Conservation (phyloP, 202 grass and related monocot genomes). For the Bolboschoenoplectus hybrid region DNA sequence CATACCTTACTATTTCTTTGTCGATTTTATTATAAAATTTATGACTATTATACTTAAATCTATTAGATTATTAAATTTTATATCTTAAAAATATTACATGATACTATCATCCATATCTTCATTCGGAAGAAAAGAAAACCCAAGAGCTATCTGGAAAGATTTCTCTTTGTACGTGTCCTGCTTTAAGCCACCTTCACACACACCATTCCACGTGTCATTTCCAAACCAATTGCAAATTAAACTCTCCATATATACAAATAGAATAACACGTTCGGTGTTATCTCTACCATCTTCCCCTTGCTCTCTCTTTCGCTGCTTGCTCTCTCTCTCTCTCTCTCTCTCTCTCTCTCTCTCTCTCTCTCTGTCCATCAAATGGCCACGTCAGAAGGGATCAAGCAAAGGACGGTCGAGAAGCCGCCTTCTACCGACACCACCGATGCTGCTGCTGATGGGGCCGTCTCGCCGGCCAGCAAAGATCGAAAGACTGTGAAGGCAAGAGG, state of each 20-base stretch:
- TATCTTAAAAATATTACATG: too few species aligned
- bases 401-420: neutral
- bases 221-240: neutral
- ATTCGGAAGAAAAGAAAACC: neutral
- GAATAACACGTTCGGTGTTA: neutral
- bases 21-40: too few species aligned
- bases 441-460: neutral
- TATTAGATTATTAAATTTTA: too few species aligned
- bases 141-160: neutral
- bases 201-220: conserved; percentile 1
- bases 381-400: conserved; percentile 56
- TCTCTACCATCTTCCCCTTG: neutral
- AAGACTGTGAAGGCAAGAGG: conserved; percentile 41
- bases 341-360: neutral
- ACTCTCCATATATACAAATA: conserved; percentile 5
- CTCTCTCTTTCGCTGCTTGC: too few species aligned
- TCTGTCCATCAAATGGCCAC: conserved; percentile 19
- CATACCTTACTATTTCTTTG: too few species aligned
- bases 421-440: neutral
- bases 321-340: neutral
- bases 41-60: too few species aligned
- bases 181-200: neutral
- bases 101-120: neutral
- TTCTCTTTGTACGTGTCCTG: neutral
- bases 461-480: conserved; percentile 5